Conservation (phyloP, 2,329 filamentous ascomycete species). For the Geosmithia flava region DNA sequence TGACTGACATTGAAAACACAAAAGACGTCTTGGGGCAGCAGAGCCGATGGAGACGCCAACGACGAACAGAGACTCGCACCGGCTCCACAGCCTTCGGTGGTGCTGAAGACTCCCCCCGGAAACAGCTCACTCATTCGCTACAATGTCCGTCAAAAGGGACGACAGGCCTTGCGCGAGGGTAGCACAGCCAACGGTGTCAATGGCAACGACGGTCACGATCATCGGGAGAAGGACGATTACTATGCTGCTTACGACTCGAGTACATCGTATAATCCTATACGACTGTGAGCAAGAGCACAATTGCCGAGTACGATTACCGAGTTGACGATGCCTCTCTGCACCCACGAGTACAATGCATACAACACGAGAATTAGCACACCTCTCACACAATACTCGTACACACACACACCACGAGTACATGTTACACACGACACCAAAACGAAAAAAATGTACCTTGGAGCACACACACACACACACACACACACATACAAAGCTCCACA, state of each 20-base stretch:
- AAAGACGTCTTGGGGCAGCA: slow-evolving; percentile 91
- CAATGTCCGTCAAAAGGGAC: slow-evolving; percentile 28
- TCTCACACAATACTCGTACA: no score
- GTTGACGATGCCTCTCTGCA: not conserved
- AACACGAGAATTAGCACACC: no score
- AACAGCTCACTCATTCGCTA: slow-evolving; percentile 31
- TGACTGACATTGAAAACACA: no score
- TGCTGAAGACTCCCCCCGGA: slow-evolving; percentile 30
- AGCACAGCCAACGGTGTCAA: not conserved
- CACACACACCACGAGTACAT: no score
- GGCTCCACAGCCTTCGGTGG: slow-evolving; percentile 25
- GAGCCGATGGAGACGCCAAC: slow-evolving; percentile 80
- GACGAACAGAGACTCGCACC: slow-evolving; percentile 57
- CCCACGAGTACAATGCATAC: no score
- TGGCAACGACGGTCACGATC: not conserved
- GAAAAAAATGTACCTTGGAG: not conserved
- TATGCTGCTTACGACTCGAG: slow-evolving; percentile 21
- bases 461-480: not conserved
- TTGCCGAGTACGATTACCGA: not conserved
- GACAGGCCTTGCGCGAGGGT: slow-evolving; percentile 10
- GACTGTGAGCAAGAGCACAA: not conserved
- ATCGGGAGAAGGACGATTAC: slow-evolving; percentile 14
- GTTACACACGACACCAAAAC: not conserved
- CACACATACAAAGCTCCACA: not conserved
- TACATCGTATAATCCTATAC: slow-evolving; percentile 19